These are phyloP conservation scores for Sequoia sempervirens DNA, from an alignment of 75 land plant genomes.

Conservation along the genomic window DNA sequence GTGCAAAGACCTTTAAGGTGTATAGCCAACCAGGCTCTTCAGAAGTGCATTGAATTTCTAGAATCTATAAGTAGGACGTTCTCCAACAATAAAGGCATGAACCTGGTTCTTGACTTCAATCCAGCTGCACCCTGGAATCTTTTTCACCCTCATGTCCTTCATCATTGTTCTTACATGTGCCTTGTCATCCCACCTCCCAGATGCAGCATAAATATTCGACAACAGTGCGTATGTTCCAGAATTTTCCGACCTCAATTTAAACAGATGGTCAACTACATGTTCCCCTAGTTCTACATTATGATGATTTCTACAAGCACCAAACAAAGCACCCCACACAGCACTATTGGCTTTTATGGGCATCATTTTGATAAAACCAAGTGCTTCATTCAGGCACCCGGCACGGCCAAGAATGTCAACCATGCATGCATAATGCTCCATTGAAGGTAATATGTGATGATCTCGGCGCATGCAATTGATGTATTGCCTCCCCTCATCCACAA, in stretches of 20 bases:
- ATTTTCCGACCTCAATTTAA: not conserved
- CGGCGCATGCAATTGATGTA: constrained; percentile 2
- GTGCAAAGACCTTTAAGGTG: too few species aligned
- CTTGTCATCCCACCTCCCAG: constrained; percentile 1
- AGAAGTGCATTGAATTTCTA: not conserved
- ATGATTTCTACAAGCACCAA: constrained; percentile 9
- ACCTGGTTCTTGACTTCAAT: constrained; percentile 3
- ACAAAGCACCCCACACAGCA: constrained; percentile 3
- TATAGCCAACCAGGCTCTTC: too few species aligned
- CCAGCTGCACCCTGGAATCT: constrained; percentile 6
- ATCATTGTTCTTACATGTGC: constrained; percentile 8
- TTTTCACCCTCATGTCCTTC: constrained; percentile 1
- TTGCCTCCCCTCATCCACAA: constrained; percentile 6
- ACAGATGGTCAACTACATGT: not conserved
- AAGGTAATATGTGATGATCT: not conserved
- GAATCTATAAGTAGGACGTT: not conserved
- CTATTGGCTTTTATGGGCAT: constrained; percentile 10
- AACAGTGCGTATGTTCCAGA: constrained; percentile 1
- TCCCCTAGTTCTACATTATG: not conserved
- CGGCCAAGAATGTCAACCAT: constrained; percentile 13
- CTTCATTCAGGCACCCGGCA: constrained; percentile 9
- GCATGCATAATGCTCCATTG: constrained; percentile 14
- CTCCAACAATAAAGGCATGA: constrained; percentile 2
- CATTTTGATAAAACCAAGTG: constrained; percentile 3
- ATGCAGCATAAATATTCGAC: not conserved